Base-by-base conservation (phyloP, 2,329 filamentous ascomycete genomes). In the Neofusicoccum sp. region DNA sequence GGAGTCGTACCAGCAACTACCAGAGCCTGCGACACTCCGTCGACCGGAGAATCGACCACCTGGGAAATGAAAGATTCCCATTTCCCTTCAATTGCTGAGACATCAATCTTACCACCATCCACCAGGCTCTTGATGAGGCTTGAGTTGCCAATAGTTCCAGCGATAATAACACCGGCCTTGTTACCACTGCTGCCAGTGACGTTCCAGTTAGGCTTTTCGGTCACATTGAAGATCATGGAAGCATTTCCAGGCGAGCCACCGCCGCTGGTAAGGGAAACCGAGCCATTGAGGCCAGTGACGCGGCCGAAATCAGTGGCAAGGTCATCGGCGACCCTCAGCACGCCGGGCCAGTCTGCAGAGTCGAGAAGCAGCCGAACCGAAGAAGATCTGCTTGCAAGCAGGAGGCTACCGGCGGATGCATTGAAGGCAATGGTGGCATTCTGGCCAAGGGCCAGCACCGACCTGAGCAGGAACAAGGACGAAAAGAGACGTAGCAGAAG, bases 11-110 rank as follows among this genome's bases (percentile, higher is more conserved):
- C 89, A 36, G 85, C 87, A 72, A 92, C 87, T 1, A 91, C 85
- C 16, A 91, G 78, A 1, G 88, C 88, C 64, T 80, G 79, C 0
- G 80, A 70, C 29, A 85, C 83, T 22, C 84, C 86, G 1, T 82
- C 78, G 11, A 87, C 72, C 0, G 88, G 88, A 33, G 82, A 77
- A 14, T 83, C 74, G 1, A 91, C 80, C 3, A 91, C 70, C 45
- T 83, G 77, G 44, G 84, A 88, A 28, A 83, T 78, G 70, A 89
- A 92, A 0, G 88, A 83, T 71, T 93, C 89, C 89, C 89, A 92
- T 66, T 87, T 80, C 1, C 86, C 88, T 59, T 84, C 71, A 33
- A 89, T 83, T 0, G 77, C 75, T 3, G 80, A 81, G 0, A 85
- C 81, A 64, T 91, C 82, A 16, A 92, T 74, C 66, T 86, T 84